Percentiles rank a stretch among this genome's conserved stretches.
Evolutionary conservation across 2,329 filamentous ascomycete genomes (phyloP).

Genomic region (Lojkania enalia): DNA sequence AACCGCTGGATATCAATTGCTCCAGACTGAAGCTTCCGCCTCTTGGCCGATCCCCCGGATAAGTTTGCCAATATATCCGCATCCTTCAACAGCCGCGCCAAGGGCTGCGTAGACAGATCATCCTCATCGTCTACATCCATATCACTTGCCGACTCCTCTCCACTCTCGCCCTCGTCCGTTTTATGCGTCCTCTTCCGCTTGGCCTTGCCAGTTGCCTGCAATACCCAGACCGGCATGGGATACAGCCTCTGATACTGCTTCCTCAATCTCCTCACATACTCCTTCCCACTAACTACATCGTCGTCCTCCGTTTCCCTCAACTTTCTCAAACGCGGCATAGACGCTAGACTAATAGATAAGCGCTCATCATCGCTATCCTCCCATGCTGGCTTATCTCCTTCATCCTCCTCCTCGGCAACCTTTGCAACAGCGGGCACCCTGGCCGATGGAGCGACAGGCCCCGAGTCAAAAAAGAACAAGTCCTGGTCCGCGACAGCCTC

Average conservation of each 20-base stretch:
- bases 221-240: slow-evolving; percentile 65
- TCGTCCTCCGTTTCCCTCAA: slow-evolving; percentile 79
- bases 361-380: slow-evolving; percentile 95
- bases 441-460: slow-evolving; percentile 50
- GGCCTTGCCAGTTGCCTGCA: slow-evolving; percentile 47
- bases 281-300: slow-evolving; percentile 81
- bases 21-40: slow-evolving; percentile 78
- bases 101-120: slow-evolving; percentile 68
- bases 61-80: slow-evolving; percentile 65
- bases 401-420: slow-evolving; percentile 43
- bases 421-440: slow-evolving; percentile 47
- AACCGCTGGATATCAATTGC: slow-evolving; percentile 87
- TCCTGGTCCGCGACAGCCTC: slow-evolving; percentile 76
- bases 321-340: slow-evolving; percentile 76
- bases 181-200: slow-evolving; percentile 54
- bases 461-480: slow-evolving; percentile 82
- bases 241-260: slow-evolving; percentile 72
- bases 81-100: slow-evolving; percentile 79
- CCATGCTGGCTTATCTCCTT: slow-evolving; percentile 67
- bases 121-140: slow-evolving; percentile 52
- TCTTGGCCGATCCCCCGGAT: slow-evolving; percentile 57
- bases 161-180: slow-evolving; percentile 45
- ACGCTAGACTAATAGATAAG: slow-evolving; percentile 78
- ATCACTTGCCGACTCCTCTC: slow-evolving; percentile 59
- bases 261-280: slow-evolving; percentile 80